phyloP scores from a whole-genome alignment of 768 basidiomycete species.

The Termitomyces eurrhizus region DNA sequence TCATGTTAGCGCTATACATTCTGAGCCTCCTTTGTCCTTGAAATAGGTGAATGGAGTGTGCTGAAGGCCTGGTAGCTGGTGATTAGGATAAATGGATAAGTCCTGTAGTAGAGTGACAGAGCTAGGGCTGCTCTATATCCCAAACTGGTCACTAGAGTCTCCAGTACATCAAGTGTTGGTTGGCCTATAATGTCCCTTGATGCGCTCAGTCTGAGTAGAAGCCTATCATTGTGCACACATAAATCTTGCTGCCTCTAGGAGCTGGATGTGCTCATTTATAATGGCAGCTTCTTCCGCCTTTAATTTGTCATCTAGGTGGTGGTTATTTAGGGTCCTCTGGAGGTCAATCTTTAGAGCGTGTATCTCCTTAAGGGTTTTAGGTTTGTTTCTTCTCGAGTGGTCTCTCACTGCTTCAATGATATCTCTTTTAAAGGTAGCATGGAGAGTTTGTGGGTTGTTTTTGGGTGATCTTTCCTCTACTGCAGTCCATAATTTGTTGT shows the following conservation, averaged over 20 bases:
- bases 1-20: too few species aligned
- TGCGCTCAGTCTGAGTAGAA: too few species aligned
- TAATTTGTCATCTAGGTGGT: not conserved
- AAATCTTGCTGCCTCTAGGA: not conserved
- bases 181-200: too few species aligned
- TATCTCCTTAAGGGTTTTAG: not conserved
- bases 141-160: too few species aligned
- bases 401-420: not conserved
- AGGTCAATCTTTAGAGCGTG: not conserved
- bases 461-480: too few species aligned
- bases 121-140: too few species aligned
- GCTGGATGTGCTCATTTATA: slow-evolving; percentile 7
- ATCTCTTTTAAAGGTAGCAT: not conserved
- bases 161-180: too few species aligned
- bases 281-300: not conserved
- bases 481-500: not conserved
- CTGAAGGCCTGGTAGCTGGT: too few species aligned
- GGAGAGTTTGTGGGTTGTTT: slow-evolving; percentile 4
- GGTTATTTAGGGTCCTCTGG: not conserved
- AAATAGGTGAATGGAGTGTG: too few species aligned
- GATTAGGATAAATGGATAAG: too few species aligned
- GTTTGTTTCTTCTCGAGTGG: not conserved
- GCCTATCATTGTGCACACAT: not conserved
- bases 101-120: too few species aligned
- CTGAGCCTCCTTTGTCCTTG: too few species aligned